Conservation (phyloP, 176 grass and related monocot species). For the Aegilops tauschii region DNA sequence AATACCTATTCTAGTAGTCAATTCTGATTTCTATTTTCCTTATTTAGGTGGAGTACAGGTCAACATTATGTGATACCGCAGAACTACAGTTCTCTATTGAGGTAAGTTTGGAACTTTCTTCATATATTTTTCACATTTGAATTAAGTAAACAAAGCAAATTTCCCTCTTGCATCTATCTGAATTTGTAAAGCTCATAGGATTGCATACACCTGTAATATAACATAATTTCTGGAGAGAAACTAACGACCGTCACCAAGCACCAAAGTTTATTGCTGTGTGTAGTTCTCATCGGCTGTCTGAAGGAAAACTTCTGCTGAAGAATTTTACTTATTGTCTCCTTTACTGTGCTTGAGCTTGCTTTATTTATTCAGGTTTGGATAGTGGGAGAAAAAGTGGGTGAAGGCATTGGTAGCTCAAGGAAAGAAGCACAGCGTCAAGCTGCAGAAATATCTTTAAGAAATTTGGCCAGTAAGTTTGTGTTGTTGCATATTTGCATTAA, state of each 20-base stretch:
- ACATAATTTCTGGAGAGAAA: slow-evolving; percentile 2
- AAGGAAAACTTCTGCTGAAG: neutral
- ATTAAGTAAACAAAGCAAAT: neutral
- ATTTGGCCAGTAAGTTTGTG: slow-evolving; percentile 66
- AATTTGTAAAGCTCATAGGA: neutral
- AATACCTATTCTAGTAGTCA: slow-evolving; percentile 2
- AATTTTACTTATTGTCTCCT: neutral
- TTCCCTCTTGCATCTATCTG: neutral
- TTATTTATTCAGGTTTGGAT: slow-evolving; percentile 69
- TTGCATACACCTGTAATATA: neutral
- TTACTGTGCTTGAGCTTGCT: slow-evolving; percentile 1
- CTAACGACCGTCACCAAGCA: neutral
- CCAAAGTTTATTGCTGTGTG: slow-evolving; percentile 3
- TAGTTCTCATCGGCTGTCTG: neutral
- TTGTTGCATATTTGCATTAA: slow-evolving; percentile 17
- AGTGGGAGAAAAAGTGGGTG: slow-evolving; percentile 87
- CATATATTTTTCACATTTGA: neutral
- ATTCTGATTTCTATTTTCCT: slow-evolving; percentile 22
- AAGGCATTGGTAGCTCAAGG: slow-evolving; percentile 89
- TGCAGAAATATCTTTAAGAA: slow-evolving; percentile 78
- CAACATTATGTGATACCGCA: slow-evolving; percentile 59
- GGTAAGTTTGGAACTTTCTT: slow-evolving; percentile 45
- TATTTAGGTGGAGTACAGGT: slow-evolving; percentile 83
- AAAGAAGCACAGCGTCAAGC: slow-evolving; percentile 77
- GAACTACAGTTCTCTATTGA: slow-evolving; percentile 81